phyloP scores from a whole-genome alignment of 257 asterid species.

The Solanum virginianum region DNA sequence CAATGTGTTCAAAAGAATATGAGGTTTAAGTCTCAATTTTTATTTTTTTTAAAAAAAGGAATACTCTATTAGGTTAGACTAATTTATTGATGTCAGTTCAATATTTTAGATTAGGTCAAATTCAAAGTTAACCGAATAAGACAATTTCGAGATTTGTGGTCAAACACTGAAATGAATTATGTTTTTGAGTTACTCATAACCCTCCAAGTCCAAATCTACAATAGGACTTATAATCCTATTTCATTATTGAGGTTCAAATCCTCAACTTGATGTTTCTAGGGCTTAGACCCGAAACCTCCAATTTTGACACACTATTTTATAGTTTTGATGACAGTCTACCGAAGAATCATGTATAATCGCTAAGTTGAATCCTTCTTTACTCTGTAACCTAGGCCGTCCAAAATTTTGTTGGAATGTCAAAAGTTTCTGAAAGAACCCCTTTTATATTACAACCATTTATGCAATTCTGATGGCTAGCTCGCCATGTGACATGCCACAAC shows the following conservation, averaged over 20 bases:
- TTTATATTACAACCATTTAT: neutral
- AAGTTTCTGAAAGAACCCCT: neutral
- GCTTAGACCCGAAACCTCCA: neutral
- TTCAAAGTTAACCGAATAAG: neutral
- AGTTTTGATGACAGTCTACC: neutral
- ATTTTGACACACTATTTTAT: neutral
- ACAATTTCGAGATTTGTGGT: neutral
- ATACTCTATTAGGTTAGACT: no score
- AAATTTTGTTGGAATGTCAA: neutral
- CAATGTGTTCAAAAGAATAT: no score
- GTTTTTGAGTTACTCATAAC: neutral
- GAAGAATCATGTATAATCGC: neutral
- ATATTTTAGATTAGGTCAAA: neutral
- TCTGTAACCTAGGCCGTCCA: neutral
- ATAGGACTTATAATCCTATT: neutral
- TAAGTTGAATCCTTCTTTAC: neutral
- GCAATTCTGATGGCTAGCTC: neutral
- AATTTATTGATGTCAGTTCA: neutral
- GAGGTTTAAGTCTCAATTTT: no score
- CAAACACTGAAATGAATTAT: neutral
- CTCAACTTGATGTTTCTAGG: neutral
- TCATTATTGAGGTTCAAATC: neutral
- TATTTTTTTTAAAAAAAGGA: no score
- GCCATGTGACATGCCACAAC: neutral
- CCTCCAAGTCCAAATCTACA: neutral